A percentile compares a stretch with the other conserved stretches of the same genome.
Conservation (phyloP, 2,329 filamentous ascomycete genomes). For the Diplodia seriata region DNA sequence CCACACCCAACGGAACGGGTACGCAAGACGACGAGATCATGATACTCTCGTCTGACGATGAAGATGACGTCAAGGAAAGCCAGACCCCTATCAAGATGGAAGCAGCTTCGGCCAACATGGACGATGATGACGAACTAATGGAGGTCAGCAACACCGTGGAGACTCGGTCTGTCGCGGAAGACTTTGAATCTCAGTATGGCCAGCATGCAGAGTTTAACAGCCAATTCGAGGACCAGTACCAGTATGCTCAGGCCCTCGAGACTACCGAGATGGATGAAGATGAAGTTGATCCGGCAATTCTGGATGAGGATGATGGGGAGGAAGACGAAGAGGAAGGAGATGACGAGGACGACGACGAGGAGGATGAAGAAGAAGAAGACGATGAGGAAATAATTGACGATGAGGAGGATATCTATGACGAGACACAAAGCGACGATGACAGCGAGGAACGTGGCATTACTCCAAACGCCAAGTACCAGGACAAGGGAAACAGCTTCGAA, state of each 20-base stretch:
- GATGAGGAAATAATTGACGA: conserved; percentile 5
- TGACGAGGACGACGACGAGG: background rate
- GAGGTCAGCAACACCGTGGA: background rate
- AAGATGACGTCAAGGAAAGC: background rate
- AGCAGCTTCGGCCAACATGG: background rate
- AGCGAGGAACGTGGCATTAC: background rate
- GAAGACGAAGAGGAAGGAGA: background rate
- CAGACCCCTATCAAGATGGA: background rate
- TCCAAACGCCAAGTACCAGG: conserved; percentile 7
- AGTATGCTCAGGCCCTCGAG: conserved; percentile 6
- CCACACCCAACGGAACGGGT: conserved; percentile 4
- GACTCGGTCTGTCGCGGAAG: background rate
- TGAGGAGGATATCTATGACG: background rate
- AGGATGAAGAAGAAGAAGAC: background rate
- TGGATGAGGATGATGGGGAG: conserved; percentile 11
- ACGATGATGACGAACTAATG: conserved; percentile 12
- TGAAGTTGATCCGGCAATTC: conserved; percentile 2
- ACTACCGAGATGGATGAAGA: conserved; percentile 12
- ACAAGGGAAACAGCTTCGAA: conserved; percentile 29
- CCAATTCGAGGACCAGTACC: conserved; percentile 8
- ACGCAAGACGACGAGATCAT: conserved; percentile 18
- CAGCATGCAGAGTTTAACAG: conserved; percentile 7
- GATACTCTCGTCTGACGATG: conserved; percentile 29
- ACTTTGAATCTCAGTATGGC: conserved; percentile 1
- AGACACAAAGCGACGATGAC: conserved; percentile 1